Evolutionary conservation across 2,329 filamentous ascomycete species (phyloP), one percentile per base, ranked within the genome.

Genomic region (Venturia effusa): DNA sequence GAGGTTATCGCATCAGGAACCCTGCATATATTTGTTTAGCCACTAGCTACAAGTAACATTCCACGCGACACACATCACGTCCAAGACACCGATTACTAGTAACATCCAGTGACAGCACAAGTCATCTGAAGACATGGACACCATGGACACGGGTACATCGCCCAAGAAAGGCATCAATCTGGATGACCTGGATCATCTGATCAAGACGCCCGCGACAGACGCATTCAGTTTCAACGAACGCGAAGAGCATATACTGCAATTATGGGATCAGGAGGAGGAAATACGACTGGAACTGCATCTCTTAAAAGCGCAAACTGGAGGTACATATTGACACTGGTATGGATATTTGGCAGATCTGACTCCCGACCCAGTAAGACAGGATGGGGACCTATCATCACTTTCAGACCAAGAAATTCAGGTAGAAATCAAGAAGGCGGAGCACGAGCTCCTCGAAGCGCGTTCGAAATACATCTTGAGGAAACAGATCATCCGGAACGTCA

Each of bases 211-310:
- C 51, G 70, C 76, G 63, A 74, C 68, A 65, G 78, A 81, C 74
- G 74, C 75, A 65, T 78, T 86, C 43, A 78, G 81, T 8, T 78
- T 93, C 54, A 89, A 87, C 1, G 80, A 84, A 41, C 80, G 83
- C 66, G 90, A 95, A 74, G 77, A 81, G 69, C 80, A 81, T 67
- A 81, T 88, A 34, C 78, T 94, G 41, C 81, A 84, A 48, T 81
- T 92, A 60, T 89, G 90, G 74, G 86, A 92, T 72, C 82, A 83
- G 68, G 77, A 91, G 32, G 84, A 88, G 70, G 85, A 89, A 72
- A 79, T 92, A 55, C 84, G 86, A 69, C 77, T 93, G 27, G 87
- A 94, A 75, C 83, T 86, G 64, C 86, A 86, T 43, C 79, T 94
- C 45, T 75, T 92, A 15, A 74, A 80, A 68, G 75, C 77, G 64